phyloP scores from a whole-genome alignment of 1,284 basidiomycete genomes.

The Thecaphora thlaspeos region DNA sequence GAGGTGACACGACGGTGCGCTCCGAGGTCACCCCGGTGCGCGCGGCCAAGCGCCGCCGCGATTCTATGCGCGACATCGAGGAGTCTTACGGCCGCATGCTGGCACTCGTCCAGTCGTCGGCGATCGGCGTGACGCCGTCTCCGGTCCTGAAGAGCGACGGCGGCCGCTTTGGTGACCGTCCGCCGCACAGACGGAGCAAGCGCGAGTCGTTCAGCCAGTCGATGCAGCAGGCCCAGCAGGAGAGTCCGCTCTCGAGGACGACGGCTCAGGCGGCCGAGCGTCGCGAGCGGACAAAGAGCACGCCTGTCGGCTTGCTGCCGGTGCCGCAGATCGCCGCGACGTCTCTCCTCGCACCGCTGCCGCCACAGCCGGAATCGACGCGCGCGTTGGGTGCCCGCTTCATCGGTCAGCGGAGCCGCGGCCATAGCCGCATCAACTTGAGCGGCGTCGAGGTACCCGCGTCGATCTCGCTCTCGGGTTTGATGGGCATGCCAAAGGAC shows the following conservation, averaged over 20 bases:
- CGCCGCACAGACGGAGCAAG: constrained; percentile 20
- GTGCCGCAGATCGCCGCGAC: too few species aligned
- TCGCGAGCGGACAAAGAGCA: too few species aligned
- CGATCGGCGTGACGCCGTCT: constrained; percentile 35
- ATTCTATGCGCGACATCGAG: constrained; percentile 39
- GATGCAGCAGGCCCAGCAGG: too few species aligned
- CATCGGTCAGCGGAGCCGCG: too few species aligned
- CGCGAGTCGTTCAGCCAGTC: constrained; percentile 2
- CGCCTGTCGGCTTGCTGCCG: too few species aligned
- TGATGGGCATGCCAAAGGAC: constrained; percentile 35
- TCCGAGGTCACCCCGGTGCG: constrained; percentile 32
- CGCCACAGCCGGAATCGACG: too few species aligned
- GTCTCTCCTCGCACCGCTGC: too few species aligned
- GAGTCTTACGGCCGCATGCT: constrained; percentile 39
- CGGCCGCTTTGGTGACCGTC: constrained; percentile 17
- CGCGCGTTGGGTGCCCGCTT: too few species aligned
- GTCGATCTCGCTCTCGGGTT: constrained; percentile 28
- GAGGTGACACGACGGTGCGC: constrained; percentile 14
- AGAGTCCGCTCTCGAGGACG: too few species aligned
- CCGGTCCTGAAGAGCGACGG: constrained; percentile 24
- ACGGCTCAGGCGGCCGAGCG: too few species aligned
- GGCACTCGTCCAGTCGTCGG: constrained; percentile 32
- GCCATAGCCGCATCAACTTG: too few species aligned
- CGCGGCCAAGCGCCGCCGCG: constrained; percentile 27
- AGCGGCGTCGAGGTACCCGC: constrained; percentile 10